Base-by-base conservation (phyloP, 352 stramenopile species). In the Pythium pyrilobum region DNA sequence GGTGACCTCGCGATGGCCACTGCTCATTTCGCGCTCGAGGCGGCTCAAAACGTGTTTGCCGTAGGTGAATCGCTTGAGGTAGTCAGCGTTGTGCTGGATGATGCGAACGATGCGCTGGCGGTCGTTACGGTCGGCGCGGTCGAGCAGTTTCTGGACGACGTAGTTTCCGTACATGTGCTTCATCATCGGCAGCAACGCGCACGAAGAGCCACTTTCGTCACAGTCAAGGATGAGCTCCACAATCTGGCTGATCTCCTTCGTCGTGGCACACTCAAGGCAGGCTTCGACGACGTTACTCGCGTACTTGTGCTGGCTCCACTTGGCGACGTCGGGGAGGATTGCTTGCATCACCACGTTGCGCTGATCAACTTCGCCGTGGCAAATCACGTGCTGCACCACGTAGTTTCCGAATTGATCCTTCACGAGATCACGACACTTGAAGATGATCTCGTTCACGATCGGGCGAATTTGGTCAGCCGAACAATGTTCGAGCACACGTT, bases 351-450 rank as follows among this genome's bases (percentile, higher is more conserved):
- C 70, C 15, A 87, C 69, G 28, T 78, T 62, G 20, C 81, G 77
- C 42, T 97, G 81, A n/a, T 88, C 66, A 4, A 63, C 64, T 33
- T 95, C 81, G 32, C 96, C 96, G 61, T 97, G 96, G 51, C 96
- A 84, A 46, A 99, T 89, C 15, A 99, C 92, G 59, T 99, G 96
- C 66, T 99, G 97, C 53, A 99, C 97, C 7, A 99, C 96, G 62
- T 99, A 99, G 73, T 99, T 99, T 10, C 96, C 97, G 69, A 99
- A 99, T 65, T 99, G 96, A 66, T 99, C 96, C 72, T 92, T 89
- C 25, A 92, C 81, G 32, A 95, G 67, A 18, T 89, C 81, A n/a
- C 72, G 78, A 55, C 84, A 96, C 49, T 88, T 87, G 57, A 77
- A 77, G 18, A 95, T 85, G 49, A 99, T 98, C 57, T 98, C 87